Evolutionary conservation across 129 eudicot species (phyloP), one percentile per base, ranked within the genome.

Genomic region (Rutidosis leptorrhynchoides): DNA sequence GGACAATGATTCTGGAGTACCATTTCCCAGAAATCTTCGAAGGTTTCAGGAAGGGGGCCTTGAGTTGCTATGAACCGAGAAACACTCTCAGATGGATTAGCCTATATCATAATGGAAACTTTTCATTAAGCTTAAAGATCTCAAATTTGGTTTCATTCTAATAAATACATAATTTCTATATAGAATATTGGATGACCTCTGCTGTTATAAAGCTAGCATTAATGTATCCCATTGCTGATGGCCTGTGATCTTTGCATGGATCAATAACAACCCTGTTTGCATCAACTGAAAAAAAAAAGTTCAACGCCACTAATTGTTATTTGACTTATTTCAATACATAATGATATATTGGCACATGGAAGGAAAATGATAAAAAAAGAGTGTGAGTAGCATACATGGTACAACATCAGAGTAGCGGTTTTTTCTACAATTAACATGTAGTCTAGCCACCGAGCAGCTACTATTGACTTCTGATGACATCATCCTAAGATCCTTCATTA

Each of bases 21-120:
- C 99, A 94, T 94, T 62, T 94, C 99, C 99, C 99, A 89, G 68
- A 94, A 89, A 80, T 94, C 99, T 77, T 94, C 95, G 79, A 58
- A 86, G 33, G 99, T 94, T 65, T 84, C 88, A 23, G 95, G 85
- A 26, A 89, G 81, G 19, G 99, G 99, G 57, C 99, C 99, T 84
- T 94, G 97, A 62, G 99, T 94, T 29, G 99, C 99, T 78, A 94
- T 94, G 82, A 94, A 94, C 73, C 76, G 88, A 78, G 99, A 74
- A 65, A 90, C 80, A 73, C 65, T 73, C 82, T 84, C 93, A 52
- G 90, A 65, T 27, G 82, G 79, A 75, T 81, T 78, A 71, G 83
- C 85, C 99, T 94, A 76, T 78, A 35, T 58, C 63, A 70, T 48
- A 72, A 29, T 63, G 7, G 37, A 45, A 58, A 70, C 3, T 30